Conservation (phyloP, 495 filamentous ascomycete genomes). For the Talaromyces liani region DNA sequence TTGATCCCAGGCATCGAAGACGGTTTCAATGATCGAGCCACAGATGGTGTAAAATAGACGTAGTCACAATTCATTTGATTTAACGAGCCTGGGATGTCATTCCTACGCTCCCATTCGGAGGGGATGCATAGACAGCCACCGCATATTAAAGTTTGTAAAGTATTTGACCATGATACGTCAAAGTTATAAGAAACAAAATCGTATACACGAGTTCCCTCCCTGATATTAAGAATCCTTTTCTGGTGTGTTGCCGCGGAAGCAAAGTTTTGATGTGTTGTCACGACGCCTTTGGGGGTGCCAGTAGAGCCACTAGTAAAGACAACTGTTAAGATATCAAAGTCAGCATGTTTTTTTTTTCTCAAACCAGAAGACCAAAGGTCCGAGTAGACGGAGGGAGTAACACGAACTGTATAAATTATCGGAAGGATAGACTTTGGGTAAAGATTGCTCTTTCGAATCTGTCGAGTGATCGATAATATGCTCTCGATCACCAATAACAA, state of each 20-base stretch:
- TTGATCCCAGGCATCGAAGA: slow-evolving; percentile 20
- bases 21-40: slow-evolving; percentile 25
- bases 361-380: not conserved
- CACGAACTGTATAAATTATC: not conserved
- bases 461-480: not conserved
- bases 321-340: not conserved
- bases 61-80: slow-evolving; percentile 12
- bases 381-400: not conserved
- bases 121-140: slow-evolving; percentile 50
- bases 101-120: slow-evolving; percentile 32
- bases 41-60: slow-evolving; percentile 39
- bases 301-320: slow-evolving; percentile 7
- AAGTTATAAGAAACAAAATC: slow-evolving; percentile 47
- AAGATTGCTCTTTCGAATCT: not conserved
- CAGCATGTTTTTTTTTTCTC: not conserved
- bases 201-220: slow-evolving; percentile 19
- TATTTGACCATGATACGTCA: slow-evolving; percentile 44
- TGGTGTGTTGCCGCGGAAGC: not conserved
- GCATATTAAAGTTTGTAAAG: slow-evolving; percentile 36
- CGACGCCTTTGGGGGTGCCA: slow-evolving; percentile 4
- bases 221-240: not conserved
- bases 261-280: slow-evolving; percentile 5
- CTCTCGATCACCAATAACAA: not conserved
- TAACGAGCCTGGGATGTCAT: slow-evolving; percentile 21
- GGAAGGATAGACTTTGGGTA: not conserved